Conservation (phyloP, 768 basidiomycete genomes). For the Termitomyces sp. region DNA sequence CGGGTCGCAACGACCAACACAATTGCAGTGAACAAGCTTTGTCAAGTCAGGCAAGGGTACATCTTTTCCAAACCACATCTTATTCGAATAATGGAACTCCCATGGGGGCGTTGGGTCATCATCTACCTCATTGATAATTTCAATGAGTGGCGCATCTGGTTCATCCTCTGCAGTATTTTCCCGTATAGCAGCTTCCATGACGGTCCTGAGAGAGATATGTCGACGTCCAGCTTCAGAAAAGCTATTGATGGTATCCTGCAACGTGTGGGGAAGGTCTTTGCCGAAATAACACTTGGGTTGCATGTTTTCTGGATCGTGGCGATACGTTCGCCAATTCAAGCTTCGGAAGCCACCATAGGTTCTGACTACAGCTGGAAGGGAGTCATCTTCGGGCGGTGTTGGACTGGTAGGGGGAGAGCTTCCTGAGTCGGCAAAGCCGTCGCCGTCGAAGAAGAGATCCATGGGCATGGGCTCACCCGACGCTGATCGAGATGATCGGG, state of each 20-base stretch:
- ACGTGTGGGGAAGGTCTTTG: slow-evolving; percentile 50
- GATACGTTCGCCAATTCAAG: slow-evolving; percentile 32
- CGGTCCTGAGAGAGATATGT: slow-evolving; percentile 36
- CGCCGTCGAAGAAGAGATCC: neutral
- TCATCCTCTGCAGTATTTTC: slow-evolving; percentile 66
- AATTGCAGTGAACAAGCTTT: slow-evolving; percentile 63
- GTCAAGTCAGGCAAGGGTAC: slow-evolving; percentile 62
- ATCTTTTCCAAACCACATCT: slow-evolving; percentile 65
- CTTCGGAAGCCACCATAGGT: slow-evolving; percentile 27
- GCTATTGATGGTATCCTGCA: slow-evolving; percentile 64
- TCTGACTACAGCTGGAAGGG: slow-evolving; percentile 2
- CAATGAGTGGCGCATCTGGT: slow-evolving; percentile 61
- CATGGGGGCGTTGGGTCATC: slow-evolving; percentile 66
- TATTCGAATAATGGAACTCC: slow-evolving; percentile 87
- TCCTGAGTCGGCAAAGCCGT: neutral
- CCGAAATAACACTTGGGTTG: slow-evolving; percentile 28
- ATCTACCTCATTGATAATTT: slow-evolving; percentile 64
- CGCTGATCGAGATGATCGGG: slow-evolving; percentile 9
- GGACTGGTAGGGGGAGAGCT: slow-evolving; percentile 8
- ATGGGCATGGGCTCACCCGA: slow-evolving; percentile 8
- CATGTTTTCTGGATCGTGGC: slow-evolving; percentile 27
- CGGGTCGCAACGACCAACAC: slow-evolving; percentile 71
- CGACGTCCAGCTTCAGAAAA: slow-evolving; percentile 34
- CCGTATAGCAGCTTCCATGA: slow-evolving; percentile 62
- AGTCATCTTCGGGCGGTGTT: slow-evolving; percentile 7